phyloP scores from a whole-genome alignment of 1,284 basidiomycete species.

The Melampsora larici-populina region DNA sequence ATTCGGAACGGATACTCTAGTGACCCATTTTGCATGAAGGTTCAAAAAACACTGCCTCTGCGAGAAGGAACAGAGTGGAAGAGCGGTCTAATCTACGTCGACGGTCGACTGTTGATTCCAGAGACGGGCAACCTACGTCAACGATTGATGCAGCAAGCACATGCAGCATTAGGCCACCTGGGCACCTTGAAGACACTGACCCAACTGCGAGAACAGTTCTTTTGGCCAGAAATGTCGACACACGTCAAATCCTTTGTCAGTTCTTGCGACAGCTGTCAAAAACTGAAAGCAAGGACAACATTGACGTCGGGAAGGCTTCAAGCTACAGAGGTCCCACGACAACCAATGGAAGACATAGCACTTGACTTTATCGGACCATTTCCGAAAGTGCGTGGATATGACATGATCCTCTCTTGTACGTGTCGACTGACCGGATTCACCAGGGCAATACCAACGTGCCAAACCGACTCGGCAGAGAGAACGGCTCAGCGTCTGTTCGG shows the following conservation, averaged over 20 bases:
- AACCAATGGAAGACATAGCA: not conserved
- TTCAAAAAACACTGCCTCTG: not conserved
- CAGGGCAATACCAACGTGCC: not conserved
- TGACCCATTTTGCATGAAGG: no score
- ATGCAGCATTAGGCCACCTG: slow-evolving; percentile 1
- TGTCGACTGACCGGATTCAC: slow-evolving; percentile 14
- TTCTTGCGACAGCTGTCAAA: not conserved
- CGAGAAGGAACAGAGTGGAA: not conserved
- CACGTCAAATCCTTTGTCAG: not conserved
- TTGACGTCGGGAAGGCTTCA: not conserved
- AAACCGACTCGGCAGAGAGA: no score
- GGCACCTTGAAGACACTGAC: not conserved
- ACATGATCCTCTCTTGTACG: no score
- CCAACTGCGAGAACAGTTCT: not conserved
- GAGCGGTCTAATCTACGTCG: not conserved
- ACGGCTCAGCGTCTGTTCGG: no score
- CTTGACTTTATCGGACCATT: slow-evolving; percentile 21
- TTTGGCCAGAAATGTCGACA: slow-evolving; percentile 1
- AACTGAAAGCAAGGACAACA: not conserved
- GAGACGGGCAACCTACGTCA: not conserved
- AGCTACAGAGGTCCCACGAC: not conserved
- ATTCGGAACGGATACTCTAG: not conserved
- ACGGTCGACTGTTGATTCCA: not conserved
- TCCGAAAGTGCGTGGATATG: not conserved
- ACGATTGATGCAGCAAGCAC: not conserved